These are phyloP conservation scores for Hymenoscyphus fraxineus DNA, from an alignment of 2,329 filamentous ascomycete genomes.

Conservation along the genomic window DNA sequence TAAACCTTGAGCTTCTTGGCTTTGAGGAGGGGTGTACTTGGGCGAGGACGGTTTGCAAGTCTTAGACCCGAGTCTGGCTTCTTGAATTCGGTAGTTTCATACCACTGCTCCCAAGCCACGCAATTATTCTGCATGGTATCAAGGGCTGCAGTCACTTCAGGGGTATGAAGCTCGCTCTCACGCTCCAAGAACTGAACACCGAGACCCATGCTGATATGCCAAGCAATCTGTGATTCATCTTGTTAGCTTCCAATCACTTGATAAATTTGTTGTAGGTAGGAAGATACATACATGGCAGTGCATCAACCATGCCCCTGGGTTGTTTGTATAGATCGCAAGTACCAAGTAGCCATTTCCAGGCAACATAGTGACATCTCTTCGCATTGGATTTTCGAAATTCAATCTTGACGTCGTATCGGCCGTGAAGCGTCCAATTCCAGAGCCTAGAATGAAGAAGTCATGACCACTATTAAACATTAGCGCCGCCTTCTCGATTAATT, in stretches of 20 bases:
- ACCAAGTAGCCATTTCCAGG: constrained; percentile 3
- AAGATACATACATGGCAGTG: constrained; percentile 22
- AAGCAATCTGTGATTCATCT: constrained; percentile 7
- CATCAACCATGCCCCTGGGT: constrained; percentile 11
- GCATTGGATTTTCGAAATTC: constrained; percentile 10
- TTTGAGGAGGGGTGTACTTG: background rate
- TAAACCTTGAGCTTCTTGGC: background rate
- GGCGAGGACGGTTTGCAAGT: background rate
- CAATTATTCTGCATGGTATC: background rate
- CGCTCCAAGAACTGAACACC: constrained; percentile 11
- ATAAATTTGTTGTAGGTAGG: background rate
- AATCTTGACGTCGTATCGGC: background rate
- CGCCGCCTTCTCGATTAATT: too few species aligned
- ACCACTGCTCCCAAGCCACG: background rate
- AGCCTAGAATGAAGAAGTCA: constrained; percentile 10
- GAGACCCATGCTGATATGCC: constrained; percentile 11
- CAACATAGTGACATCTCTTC: constrained; percentile 6
- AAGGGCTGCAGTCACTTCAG: background rate
- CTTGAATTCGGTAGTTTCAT: background rate
- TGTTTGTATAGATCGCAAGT: constrained; percentile 11
- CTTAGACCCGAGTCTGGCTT: constrained; percentile 4
- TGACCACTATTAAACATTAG: background rate
- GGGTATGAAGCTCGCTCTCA: background rate
- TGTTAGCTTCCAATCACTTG: background rate
- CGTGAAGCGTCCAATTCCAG: background rate